Evolutionary conservation across 1,284 basidiomycete species (phyloP), one percentile per base, ranked within the genome.

Genomic region (Takashimella koratensis): DNA sequence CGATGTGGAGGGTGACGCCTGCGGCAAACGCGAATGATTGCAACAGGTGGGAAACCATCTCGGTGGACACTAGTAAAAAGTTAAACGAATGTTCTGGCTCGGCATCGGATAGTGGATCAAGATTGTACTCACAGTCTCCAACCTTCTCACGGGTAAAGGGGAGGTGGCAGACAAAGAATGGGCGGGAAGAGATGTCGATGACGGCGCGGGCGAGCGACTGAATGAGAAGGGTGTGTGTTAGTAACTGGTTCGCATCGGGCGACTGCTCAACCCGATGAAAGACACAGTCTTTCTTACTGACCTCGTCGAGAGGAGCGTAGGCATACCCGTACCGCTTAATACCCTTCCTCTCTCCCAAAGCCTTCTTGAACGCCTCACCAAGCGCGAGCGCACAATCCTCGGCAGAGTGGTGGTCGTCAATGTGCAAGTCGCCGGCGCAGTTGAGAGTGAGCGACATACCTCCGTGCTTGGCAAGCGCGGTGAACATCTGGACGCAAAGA

Each of bases 381-480:
- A 98, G 81, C 3, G 91, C 93, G 56, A 97, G 86, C 11, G 93
- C 92, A 71, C 85, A 88, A 77, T 97, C 94, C 82, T 97, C 93
- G 81, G 95, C 92, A 44, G 95, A 92, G 79, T 99, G 96, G 75
- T 99, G 96, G 78, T 99, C 96, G 77, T 99, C 96, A 59, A 98
- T 97, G 84, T 87, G 90, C 16, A 98, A 81, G 76, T 99, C 96
- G 47, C 96, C 96, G 67, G 89, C 85, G 76, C 93, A 98, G 66
- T 87, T 86, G 76, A 98, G 81, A 12, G 82, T 84, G 52, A 99
- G 80, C 0, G 90, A 93, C 84, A 94, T 88, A 59, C 90, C 90
- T 11, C 88, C 84, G 78, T 97, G 93, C 74, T 96, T 96, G 40
- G 93, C 92, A 4, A 97, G 82, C 2, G 93, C 93, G 62, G 90